Evolutionary conservation across 306 rosid species (phyloP), one percentile per base, ranked within the genome.

Genomic region (Styphnolobium japonicum): DNA sequence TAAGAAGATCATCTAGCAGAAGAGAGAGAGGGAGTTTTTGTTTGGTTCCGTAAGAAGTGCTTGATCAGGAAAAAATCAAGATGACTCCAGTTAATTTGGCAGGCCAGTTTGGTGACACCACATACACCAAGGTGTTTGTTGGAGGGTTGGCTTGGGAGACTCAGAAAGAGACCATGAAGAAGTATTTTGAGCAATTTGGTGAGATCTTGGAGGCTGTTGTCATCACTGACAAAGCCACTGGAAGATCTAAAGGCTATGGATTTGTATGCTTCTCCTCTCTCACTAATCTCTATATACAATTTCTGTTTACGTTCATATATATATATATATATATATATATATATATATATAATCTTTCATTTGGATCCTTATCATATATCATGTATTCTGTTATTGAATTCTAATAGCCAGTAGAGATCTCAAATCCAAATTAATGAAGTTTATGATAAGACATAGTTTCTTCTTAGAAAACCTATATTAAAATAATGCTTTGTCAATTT

Each of bases 61-160:
- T 15, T 45, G 40, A 51, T 21, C 29, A 7, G n/a, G 27, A 9
- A 9, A 29, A 7, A 18, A 65, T 36, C 36, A 81, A 74, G 45
- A 91, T 89, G 97, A 90, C 89, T 85, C 98, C 92, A 46, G 85
- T 88, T 34, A 94, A 87, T 81, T 77, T 88, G 85, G 94, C 85
- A 51, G 92, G 91, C 15, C 99, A 95, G 90, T 95, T 95, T 71
- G 99, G 99, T 2, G 99, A 95, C 48, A 95, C 99, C 7, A 95
- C 99, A 14, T 93, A 92, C 85, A 95, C 99, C 11, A 95, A 95
- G 69, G 98, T 95, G 37, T 95, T 95, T 61, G 99, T 95, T 7
- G 99, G 99, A 73, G 99, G 99, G 1, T 85, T 95, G 88, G 99
- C 99, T 67, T 95, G 99, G 99, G 99, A 95, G 73, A 95, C 99